These are phyloP conservation scores for Irineochytrium annulatum DNA, from an alignment of 192 early-diverging fungal species.

Conservation along the genomic window DNA sequence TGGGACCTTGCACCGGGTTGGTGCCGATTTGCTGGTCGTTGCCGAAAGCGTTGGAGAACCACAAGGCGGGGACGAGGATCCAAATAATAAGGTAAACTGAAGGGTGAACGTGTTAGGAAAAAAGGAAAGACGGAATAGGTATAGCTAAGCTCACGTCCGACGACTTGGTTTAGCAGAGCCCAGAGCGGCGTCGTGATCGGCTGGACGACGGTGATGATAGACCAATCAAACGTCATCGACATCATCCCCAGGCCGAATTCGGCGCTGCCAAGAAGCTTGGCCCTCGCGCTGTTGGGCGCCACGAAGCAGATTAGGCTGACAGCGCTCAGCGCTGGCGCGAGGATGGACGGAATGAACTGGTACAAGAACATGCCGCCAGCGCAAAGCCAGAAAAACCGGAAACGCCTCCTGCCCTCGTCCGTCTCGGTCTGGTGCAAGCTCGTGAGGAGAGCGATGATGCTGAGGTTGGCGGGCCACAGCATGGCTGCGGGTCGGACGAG, in stretches of 20 bases:
- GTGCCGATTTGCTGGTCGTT: slow-evolving; percentile 17
- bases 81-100: slow-evolving; percentile 18
- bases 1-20: slow-evolving; percentile 7
- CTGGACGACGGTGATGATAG: not conserved
- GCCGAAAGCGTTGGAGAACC: slow-evolving; percentile 26
- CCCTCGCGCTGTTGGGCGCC: not conserved
- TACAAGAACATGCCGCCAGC: slow-evolving; percentile 49
- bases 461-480: slow-evolving; percentile 75
- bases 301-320: slow-evolving; percentile 19
- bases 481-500: slow-evolving; percentile 78
- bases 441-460: slow-evolving; percentile 39
- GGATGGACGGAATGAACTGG: slow-evolving; percentile 33
- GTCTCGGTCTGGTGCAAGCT: slow-evolving; percentile 32
- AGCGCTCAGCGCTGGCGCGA: slow-evolving; percentile 12
- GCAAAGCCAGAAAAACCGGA: slow-evolving; percentile 52
- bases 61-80: slow-evolving; percentile 27
- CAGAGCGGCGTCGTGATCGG: slow-evolving; percentile 4
- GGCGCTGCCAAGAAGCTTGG: slow-evolving; percentile 8
- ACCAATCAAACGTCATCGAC: slow-evolving; percentile 61
- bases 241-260: slow-evolving; percentile 45
- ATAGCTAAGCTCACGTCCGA: slow-evolving; percentile 1
- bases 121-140: not conserved
- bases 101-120: not conserved
- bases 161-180: slow-evolving; percentile 4
- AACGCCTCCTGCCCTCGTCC: not conserved